Conservation (phyloP, 208 protist genomes). For the Vickermania ingenoplastis region DNA sequence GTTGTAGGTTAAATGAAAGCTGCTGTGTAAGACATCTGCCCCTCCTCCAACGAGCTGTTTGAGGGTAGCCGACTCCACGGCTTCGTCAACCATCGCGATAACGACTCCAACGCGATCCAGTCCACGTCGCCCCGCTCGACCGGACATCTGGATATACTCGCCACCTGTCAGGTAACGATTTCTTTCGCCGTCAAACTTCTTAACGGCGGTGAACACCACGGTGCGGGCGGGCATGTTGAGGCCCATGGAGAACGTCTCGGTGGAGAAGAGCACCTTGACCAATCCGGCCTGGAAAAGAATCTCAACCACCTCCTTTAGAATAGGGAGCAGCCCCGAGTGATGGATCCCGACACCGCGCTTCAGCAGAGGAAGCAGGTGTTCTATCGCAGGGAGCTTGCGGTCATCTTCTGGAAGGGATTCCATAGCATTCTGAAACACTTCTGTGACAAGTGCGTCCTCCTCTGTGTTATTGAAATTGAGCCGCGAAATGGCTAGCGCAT, state of each 20-base stretch:
- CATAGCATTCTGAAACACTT: slow-evolving; percentile 95
- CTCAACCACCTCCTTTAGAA: slow-evolving; percentile 99
- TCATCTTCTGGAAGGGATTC: slow-evolving; percentile 93
- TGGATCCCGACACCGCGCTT: slow-evolving; percentile 98
- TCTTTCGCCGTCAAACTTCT: slow-evolving; percentile 98
- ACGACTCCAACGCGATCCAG: slow-evolving; percentile 98
- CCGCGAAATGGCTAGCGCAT: slow-evolving; percentile 89
- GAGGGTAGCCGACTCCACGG: slow-evolving; percentile 92
- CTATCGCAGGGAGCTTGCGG: slow-evolving; percentile 87
- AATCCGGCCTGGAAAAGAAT: slow-evolving; percentile 99
- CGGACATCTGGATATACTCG: slow-evolving; percentile 99
- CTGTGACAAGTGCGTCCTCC: slow-evolving; percentile 89
- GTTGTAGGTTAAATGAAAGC: slow-evolving; percentile 99
- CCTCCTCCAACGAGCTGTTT: slow-evolving; percentile 91
- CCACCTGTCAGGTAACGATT: slow-evolving; percentile 93
- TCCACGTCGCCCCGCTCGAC: slow-evolving; percentile 99
- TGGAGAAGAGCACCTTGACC: slow-evolving; percentile 98
- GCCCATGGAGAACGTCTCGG: slow-evolving; percentile 99
- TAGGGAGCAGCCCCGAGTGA: slow-evolving; percentile 99
- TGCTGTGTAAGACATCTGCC: slow-evolving; percentile 90
- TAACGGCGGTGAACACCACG: slow-evolving; percentile 97
- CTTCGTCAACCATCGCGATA: slow-evolving; percentile 98
- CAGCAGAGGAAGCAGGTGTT: slow-evolving; percentile 94
- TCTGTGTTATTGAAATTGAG: slow-evolving; percentile 94
- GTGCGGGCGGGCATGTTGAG: slow-evolving; percentile 99